Base-by-base conservation (phyloP, 2,329 filamentous ascomycete species). In the Penicillium occitanis region DNA sequence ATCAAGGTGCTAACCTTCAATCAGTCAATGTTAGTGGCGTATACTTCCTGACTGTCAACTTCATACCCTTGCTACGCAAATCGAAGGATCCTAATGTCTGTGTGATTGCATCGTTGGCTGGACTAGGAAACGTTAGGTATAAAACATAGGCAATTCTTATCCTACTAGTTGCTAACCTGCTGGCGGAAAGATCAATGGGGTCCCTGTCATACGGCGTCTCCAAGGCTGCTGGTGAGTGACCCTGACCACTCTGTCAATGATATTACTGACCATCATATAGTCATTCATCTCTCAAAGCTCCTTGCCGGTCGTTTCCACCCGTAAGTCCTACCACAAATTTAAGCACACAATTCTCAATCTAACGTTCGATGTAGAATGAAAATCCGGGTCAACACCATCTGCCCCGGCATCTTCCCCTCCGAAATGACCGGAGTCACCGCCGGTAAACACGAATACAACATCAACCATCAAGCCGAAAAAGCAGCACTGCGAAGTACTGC, bases 1-100 rank as follows among this genome's bases (percentile, higher is more conserved):
- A 3, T n/a, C 53, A 13, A 51, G 5, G 2, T 19, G n/a, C n/a
- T 64, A 53, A 67, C 8, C 6, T 22, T 5, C n/a, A 8, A 8
- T 10, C 10, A 74, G 71, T 73, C 62, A 72, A 73, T 59, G 70
- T 73, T n/a, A 73, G 65, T 46, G 73, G 73, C 19, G 71, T 74
- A 35, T 74, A 74, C 60, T 74, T 73, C 50, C 51, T 73, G 25
- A 72, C 71, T 0, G 70, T 69, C n/a, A 69, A 68, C 61, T 70
- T 73, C 37, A 62, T 73, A 51, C 71, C 73, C 2, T 70, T 74
- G n/a, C 63, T 74, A 11, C 71, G 73, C 35, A 71, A 72, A 61
- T 57, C 72, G 1, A 60, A 61, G n/a, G 68, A 70, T 33, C 71
- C 72, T 8, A 74, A 72, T 44, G 71, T 73, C 14, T 69, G 68